Percentiles rank a stretch among this genome's conserved stretches.
These are phyloP conservation scores for Oryza officinalis DNA, from an alignment of 176 grass and related monocot genomes.

Conservation along the genomic window DNA sequence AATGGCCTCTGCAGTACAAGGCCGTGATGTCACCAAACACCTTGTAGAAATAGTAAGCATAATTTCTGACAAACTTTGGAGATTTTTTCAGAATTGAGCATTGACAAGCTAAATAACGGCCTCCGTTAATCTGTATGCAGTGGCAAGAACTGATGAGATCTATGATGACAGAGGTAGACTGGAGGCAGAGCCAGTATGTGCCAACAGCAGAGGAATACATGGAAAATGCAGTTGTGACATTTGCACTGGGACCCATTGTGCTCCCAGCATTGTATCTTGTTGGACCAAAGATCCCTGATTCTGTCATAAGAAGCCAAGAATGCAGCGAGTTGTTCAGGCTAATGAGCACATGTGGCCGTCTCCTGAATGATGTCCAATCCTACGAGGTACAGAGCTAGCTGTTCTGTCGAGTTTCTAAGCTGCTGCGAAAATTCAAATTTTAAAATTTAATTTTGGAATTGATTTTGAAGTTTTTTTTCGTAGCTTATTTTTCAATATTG, in stretches of 20 bases:
- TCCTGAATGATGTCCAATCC: slow-evolving; percentile 59
- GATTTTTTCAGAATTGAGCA: background rate
- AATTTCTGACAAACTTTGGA: background rate
- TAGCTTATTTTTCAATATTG: too few relatives aligned
- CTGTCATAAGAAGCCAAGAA: slow-evolving; percentile 40
- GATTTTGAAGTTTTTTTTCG: too few relatives aligned
- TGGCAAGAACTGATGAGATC: slow-evolving; percentile 62
- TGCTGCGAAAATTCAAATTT: too few relatives aligned
- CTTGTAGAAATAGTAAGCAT: slow-evolving; percentile 51
- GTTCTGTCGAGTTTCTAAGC: too few relatives aligned
- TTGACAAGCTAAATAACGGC: background rate
- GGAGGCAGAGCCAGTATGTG: slow-evolving; percentile 40
- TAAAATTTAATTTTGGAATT: too few relatives aligned
- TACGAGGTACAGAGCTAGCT: slow-evolving; percentile 47
- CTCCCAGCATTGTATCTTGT: slow-evolving; percentile 67
- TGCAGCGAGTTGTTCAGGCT: slow-evolving; percentile 56
- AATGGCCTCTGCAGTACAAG: slow-evolving; percentile 48
- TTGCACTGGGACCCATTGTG: slow-evolving; percentile 65
- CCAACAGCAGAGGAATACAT: slow-evolving; percentile 64
- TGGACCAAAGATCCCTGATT: slow-evolving; percentile 40
- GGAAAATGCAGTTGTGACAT: slow-evolving; percentile 50
- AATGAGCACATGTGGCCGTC: slow-evolving; percentile 61
- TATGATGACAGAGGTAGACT: slow-evolving; percentile 69
- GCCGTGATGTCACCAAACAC: slow-evolving; percentile 44
- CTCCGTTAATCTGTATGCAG: slow-evolving; percentile 13